Evolutionary conservation across 2,329 filamentous ascomycete species (phyloP).

Genomic region (Clathrospora elynae): DNA sequence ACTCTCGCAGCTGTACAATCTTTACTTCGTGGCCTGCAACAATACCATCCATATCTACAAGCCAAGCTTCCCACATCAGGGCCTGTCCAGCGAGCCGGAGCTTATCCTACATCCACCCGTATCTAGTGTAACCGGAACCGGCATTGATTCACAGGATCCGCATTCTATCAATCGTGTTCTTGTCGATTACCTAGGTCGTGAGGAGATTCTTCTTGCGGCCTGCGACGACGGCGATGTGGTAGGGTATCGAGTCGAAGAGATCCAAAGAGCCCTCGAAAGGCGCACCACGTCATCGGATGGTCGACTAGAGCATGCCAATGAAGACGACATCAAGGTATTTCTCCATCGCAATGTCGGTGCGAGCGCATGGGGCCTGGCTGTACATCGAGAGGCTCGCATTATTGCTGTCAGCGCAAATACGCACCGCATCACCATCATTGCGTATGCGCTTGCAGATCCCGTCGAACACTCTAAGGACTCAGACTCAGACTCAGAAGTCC

Average conservation of each 20-base stretch:
- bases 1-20: constrained; percentile 53
- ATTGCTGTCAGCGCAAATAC: constrained; percentile 86
- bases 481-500: constrained; percentile 2
- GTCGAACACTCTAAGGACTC: not conserved
- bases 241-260: constrained; percentile 45
- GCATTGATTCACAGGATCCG: constrained; percentile 46
- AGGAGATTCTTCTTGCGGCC: constrained; percentile 57
- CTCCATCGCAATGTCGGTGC: constrained; percentile 75
- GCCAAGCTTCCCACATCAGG: constrained; percentile 52
- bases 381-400: constrained; percentile 79
- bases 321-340: constrained; percentile 59
- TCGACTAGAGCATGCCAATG: constrained; percentile 39
- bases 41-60: constrained; percentile 51
- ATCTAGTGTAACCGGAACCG: constrained; percentile 29
- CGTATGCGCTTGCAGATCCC: constrained; percentile 57
- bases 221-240: constrained; percentile 63
- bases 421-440: constrained; percentile 62
- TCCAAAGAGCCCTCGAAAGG: constrained; percentile 30
- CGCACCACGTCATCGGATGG: not conserved
- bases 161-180: constrained; percentile 54
- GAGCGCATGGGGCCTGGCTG: constrained; percentile 87
- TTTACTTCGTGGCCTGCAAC: constrained; percentile 56
- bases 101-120: constrained; percentile 49
- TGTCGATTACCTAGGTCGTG: constrained; percentile 52
- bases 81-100: constrained; percentile 40